Evolutionary conservation across 2,329 filamentous ascomycete species (phyloP).

Genomic region (Diaporthe ampelina): DNA sequence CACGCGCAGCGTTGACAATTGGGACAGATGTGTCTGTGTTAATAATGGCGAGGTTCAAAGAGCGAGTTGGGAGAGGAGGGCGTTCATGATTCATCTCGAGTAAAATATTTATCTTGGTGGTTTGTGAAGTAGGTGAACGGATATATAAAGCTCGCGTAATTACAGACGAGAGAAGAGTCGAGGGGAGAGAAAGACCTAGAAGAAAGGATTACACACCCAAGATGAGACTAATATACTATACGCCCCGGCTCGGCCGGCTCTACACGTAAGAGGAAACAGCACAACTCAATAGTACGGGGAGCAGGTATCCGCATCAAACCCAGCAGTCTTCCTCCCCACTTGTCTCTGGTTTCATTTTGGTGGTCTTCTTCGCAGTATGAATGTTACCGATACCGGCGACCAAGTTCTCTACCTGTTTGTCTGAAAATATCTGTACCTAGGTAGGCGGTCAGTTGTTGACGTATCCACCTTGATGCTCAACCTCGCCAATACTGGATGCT

Average conservation of each 20-base stretch:
- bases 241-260: not conserved
- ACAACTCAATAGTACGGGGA: not conserved
- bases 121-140: not conserved
- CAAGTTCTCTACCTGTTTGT: not conserved
- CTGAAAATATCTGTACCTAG: not conserved
- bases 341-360: not conserved
- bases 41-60: not conserved
- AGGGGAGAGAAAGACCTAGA: not conserved
- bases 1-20: slow-evolving; percentile 3
- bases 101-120: not conserved
- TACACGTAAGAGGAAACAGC: not conserved
- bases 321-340: not conserved
- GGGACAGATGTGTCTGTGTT: slow-evolving; percentile 2
- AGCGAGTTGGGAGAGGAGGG: not conserved
- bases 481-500: not conserved
- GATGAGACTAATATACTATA: not conserved
- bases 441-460: not conserved
- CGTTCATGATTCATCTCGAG: not conserved
- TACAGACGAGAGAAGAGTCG: not conserved
- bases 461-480: slow-evolving; percentile 1
- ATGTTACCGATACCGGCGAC: slow-evolving; percentile 9
- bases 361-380: not conserved
- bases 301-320: slow-evolving; percentile 1
- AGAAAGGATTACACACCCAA: not conserved
- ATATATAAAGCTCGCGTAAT: not conserved